A percentile compares a stretch with the other conserved stretches of the same genome.
phyloP scores from a whole-genome alignment of 1,139 yeast genomes.

The Saccharomycopsis hybrid region DNA sequence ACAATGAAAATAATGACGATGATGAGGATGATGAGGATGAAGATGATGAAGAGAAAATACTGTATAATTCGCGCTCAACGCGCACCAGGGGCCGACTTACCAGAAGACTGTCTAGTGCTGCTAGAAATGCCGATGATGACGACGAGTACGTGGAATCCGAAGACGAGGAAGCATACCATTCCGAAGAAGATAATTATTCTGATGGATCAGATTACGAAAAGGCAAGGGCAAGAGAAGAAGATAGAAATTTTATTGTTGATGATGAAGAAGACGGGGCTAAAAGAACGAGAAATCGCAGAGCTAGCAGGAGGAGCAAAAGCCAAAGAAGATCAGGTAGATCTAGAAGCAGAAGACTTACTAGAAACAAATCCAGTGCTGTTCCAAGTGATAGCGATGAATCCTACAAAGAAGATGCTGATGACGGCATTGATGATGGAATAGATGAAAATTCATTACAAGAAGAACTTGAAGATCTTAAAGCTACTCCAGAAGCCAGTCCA shows the following conservation, averaged over 20 bases:
- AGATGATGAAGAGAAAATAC: slow-evolving; percentile 23
- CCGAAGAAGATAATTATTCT: slow-evolving; percentile 22
- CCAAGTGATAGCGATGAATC: slow-evolving; percentile 19
- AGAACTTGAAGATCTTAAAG: slow-evolving; percentile 38
- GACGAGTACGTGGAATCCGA: slow-evolving; percentile 33
- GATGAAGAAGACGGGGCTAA: slow-evolving; percentile 25
- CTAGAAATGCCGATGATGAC: slow-evolving; percentile 22
- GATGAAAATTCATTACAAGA: slow-evolving; percentile 24
- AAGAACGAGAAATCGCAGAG: slow-evolving; percentile 22
- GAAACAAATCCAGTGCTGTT: neutral
- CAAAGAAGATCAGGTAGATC: slow-evolving; percentile 16
- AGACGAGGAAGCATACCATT: slow-evolving; percentile 26
- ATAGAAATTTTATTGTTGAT: slow-evolving; percentile 23
- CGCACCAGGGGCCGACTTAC: slow-evolving; percentile 21
- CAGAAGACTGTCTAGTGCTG: slow-evolving; percentile 18
- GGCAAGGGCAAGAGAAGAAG: slow-evolving; percentile 19
- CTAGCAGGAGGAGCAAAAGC: slow-evolving; percentile 13
- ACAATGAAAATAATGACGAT: slow-evolving; percentile 22
- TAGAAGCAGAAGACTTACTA: slow-evolving; percentile 16
- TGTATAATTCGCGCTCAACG: slow-evolving; percentile 22
- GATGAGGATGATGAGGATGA: slow-evolving; percentile 21
- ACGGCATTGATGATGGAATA: slow-evolving; percentile 9
- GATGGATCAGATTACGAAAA: slow-evolving; percentile 21
- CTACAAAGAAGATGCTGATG: slow-evolving; percentile 17
- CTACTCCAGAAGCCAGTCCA: slow-evolving; percentile 18